Evolutionary conservation across 148 eudicot species (phyloP), one percentile per base, ranked within the genome.

Genomic region (Persicaria tinctoria): DNA sequence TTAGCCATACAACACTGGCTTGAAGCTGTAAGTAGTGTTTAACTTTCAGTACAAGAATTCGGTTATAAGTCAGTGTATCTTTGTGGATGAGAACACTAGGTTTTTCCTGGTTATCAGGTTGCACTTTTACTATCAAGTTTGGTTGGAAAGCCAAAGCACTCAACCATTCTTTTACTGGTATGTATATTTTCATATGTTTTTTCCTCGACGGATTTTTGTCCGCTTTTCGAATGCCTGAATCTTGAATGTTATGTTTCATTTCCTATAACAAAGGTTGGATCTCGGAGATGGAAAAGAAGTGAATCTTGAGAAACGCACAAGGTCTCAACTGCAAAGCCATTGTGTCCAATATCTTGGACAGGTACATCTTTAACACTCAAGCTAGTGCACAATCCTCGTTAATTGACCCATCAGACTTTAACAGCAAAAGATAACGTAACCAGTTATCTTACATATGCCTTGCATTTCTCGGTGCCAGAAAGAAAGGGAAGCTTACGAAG

Each of bases 131-230:
- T 95, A 95, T 51, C 93, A 88, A 73, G 70, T 87, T 66, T 95
- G 99, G 99, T 89, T 92, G 76, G 57, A 77, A 72, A 90, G 97
- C 62, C 91, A 95, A 80, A 95, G 99, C 81, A 74, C 82, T 54
- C 97, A 95, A 74, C 99, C 99, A 50, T 95, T 95, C 91, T 95
- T 95, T 78, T 95, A 90, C 88, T 95, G 99, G 99, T 95, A 77
- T 13, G 70, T 27, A 32, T 32, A 32, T 32, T 0, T n/a, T 32
- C 41, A 32, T 32, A 3, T 32, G 41, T 32, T 32, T 32, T 32
- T 32, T 32, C 41, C 41, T 32, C 0, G 41, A 32, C 0, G 41
- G 2, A 32, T 32, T 0, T 32, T 32, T 32, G 13, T 23, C 3
- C 2, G 13, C 17, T 13, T 12, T n/a, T 32, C 44, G 1, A 12